Evolutionary conservation across 306 rosid genomes (phyloP).

Genomic region (Senna tora): DNA sequence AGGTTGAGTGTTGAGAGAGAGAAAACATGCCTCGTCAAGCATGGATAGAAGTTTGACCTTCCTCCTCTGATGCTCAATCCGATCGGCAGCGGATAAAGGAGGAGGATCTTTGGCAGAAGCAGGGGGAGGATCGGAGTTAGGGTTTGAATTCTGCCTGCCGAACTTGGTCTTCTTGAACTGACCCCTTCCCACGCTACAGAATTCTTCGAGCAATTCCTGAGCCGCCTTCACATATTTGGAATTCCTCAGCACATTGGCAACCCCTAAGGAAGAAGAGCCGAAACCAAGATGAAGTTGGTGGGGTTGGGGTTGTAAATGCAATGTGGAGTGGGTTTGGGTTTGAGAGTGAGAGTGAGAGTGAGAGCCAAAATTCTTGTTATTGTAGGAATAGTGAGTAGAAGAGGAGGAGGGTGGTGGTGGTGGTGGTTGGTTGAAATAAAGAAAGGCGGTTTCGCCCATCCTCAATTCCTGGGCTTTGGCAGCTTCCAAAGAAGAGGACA

Average conservation of each 20-base stretch:
- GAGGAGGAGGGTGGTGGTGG: conserved; percentile 34
- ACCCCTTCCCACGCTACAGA: conserved; percentile 84
- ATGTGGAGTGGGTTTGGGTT: conserved; percentile 29
- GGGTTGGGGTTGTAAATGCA: conserved; percentile 51
- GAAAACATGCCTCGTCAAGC: conserved; percentile 90
- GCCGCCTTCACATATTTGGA: conserved; percentile 80
- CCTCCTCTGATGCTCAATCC: conserved; percentile 88
- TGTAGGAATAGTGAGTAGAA: conserved; percentile 48
- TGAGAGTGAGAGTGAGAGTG: background rate
- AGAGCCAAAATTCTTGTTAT: conserved; percentile 46
- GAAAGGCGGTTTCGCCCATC: conserved; percentile 52
- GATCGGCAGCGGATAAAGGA: conserved; percentile 72
- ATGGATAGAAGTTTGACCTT: conserved; percentile 84
- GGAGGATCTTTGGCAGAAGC: conserved; percentile 61
- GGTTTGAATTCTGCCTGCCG: conserved; percentile 61
- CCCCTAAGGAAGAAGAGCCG: conserved; percentile 60
- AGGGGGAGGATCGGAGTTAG: conserved; percentile 53
- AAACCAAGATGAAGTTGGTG: conserved; percentile 55
- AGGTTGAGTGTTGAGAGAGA: conserved; percentile 64
- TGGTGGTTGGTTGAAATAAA: conserved; percentile 49
- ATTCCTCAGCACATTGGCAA: conserved; percentile 68
- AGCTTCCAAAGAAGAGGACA: conserved; percentile 66
- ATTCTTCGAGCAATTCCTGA: conserved; percentile 79
- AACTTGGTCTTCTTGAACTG: conserved; percentile 71
- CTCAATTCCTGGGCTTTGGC: conserved; percentile 75